Evolutionary conservation across 2,329 filamentous ascomycete genomes (phyloP).

Genomic region (Xylaria sp.): DNA sequence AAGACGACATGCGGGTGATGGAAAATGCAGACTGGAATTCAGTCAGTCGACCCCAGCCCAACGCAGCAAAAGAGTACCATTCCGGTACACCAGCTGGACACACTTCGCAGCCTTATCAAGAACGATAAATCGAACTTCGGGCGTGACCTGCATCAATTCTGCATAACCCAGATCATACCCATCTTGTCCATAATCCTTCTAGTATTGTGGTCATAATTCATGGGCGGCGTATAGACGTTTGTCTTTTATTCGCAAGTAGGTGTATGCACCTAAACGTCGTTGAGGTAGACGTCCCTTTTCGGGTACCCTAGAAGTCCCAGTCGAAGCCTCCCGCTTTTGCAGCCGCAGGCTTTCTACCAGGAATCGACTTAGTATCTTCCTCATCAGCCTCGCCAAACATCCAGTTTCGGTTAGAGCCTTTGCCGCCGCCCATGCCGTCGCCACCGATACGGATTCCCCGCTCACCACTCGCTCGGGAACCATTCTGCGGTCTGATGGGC

Average conservation of each 20-base stretch:
- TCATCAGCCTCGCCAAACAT: constrained; percentile 55
- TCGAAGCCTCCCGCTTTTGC: constrained; percentile 34
- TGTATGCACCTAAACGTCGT: constrained; percentile 10
- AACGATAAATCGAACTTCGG: neutral
- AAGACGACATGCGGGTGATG: neutral
- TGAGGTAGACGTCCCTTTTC: constrained; percentile 11
- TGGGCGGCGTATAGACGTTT: constrained; percentile 39
- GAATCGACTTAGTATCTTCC: constrained; percentile 39
- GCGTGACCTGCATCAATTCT: neutral
- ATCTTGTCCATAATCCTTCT: neutral
- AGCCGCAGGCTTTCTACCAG: constrained; percentile 42
- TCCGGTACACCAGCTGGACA: neutral
- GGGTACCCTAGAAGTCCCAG: constrained; percentile 40
- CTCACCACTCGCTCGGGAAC: constrained; percentile 36
- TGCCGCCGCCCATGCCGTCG: constrained; percentile 68
- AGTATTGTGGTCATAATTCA: constrained; percentile 35
- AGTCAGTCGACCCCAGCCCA: too few relatives aligned
- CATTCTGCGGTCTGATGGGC: constrained; percentile 24
- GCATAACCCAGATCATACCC: neutral
- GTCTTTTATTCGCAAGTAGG: constrained; percentile 19
- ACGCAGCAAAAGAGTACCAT: neutral
- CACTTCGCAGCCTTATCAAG: neutral
- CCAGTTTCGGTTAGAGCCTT: constrained; percentile 59
- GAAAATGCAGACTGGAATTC: neutral
- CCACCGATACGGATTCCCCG: constrained; percentile 55